These are phyloP conservation scores for Dryadomyces quercivorus DNA, from an alignment of 2,329 filamentous ascomycete species.

Conservation along the genomic window DNA sequence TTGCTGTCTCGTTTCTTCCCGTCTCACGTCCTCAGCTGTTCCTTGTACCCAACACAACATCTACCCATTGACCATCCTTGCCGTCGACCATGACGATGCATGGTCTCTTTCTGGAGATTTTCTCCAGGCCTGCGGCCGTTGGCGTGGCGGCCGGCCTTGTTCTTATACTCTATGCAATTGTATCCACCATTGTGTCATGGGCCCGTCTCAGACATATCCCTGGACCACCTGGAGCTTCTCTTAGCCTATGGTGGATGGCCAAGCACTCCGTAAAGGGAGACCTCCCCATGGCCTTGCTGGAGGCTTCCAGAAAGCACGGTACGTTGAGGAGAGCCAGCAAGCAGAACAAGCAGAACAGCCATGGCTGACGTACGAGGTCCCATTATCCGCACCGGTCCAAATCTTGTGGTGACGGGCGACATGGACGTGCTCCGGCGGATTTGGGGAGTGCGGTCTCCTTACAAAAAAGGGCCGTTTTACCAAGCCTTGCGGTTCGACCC, in stretches of 20 bases:
- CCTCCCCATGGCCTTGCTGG: constrained; percentile 16
- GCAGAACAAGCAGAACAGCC: no score
- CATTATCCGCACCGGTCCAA: no score
- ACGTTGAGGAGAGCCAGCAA: no score
- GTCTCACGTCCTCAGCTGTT: neutral
- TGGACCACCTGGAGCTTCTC: constrained; percentile 14
- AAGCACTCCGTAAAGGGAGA: constrained; percentile 16
- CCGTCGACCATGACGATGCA: neutral
- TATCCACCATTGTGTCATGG: constrained; percentile 13
- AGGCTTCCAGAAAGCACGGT: constrained; percentile 15
- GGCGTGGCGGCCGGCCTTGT: neutral
- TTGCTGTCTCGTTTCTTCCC: neutral
- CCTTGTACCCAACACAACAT: no score
- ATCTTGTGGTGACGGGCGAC: no score
- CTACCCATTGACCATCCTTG: no score
- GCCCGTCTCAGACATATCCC: constrained; percentile 16
- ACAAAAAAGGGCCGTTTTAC: no score
- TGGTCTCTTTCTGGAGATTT: neutral
- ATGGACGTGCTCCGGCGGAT: no score
- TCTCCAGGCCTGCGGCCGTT: neutral
- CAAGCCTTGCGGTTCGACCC: no score
- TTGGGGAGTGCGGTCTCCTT: no score
- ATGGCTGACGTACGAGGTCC: no score
- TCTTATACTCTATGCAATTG: constrained; percentile 7
- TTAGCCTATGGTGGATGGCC: constrained; percentile 19